Base-by-base conservation (phyloP, 805 yeast genomes). In the Candida caryicola region DNA sequence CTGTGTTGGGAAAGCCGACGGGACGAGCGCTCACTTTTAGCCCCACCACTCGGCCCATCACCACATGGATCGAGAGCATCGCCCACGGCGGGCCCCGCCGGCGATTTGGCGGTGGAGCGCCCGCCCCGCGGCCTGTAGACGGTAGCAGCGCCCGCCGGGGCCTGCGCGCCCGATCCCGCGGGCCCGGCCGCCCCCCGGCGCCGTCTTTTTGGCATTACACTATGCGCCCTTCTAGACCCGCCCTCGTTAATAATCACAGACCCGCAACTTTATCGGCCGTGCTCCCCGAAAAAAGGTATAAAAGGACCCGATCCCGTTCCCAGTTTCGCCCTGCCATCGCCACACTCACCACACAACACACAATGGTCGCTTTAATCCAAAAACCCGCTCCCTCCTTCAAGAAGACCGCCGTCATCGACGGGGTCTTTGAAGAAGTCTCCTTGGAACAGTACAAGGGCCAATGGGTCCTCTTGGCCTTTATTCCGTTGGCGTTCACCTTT, bases 401-500 rank as follows among this genome's bases (percentile, higher is more conserved):
- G 69, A 93, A 91, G 77, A 87, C 95, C 56, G 99, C 99, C 65
- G 98, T 93, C 62, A 78, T 93, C 55, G 90, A 91, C 74, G 98
- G 98, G 71, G 75, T 79, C 51, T 91, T 93, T 64, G 98, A 93
- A 77, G 97, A 93, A 62, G 77, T 93, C 56, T 77, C 95, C 45
- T 82, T 93, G 56, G 98, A 91, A 60, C 85, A 87, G 72, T 93
- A 83, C 86, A 83, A 83, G 76, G 99, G 99, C 63, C 87, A 93
- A 74, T 93, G 97, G 95, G 96, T 93, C 54, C 72, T 93, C 51
- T 78, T 93, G 60, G 98, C 95, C 48, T 93, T 93, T 76, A 84
- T 93, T 67, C 99, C 99, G 70, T 76, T 91, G 79, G 99, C 99
- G 37, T 93, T 93, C 90, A 93, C 99, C 45, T 93, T 93, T 57